phyloP scores from a whole-genome alignment of 2,329 filamentous ascomycete species.

The Nemania abortiva region DNA sequence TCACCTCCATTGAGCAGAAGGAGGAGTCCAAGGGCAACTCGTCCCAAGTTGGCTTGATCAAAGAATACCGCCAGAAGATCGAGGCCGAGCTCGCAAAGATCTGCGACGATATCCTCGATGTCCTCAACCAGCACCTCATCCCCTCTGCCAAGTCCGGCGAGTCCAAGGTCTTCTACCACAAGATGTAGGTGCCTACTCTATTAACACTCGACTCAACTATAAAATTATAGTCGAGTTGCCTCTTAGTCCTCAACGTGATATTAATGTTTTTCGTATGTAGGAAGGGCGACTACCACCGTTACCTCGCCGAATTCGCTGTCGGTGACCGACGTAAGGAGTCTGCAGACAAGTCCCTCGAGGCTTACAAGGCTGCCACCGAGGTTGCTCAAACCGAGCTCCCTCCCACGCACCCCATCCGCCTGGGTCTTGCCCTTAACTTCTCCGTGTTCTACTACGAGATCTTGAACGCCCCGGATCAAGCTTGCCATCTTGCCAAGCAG shows the following conservation, averaged over 20 bases:
- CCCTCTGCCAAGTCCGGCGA: slow-evolving; percentile 94
- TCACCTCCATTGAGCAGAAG: slow-evolving; percentile 99
- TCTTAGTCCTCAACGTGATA: slow-evolving; percentile 25
- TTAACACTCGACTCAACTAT: slow-evolving; percentile 7
- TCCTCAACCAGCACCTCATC: slow-evolving; percentile 93
- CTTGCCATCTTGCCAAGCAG: slow-evolving; percentile 97
- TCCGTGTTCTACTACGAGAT: slow-evolving; percentile 99
- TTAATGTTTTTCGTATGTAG: slow-evolving; percentile 60
- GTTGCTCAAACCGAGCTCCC: slow-evolving; percentile 90
- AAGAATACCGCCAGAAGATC: slow-evolving; percentile 99
- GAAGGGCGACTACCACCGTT: slow-evolving; percentile 99
- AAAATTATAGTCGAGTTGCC: background rate
- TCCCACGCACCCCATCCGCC: slow-evolving; percentile 92
- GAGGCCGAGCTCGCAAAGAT: slow-evolving; percentile 97
- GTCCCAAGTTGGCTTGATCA: slow-evolving; percentile 89
- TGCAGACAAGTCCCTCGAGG: slow-evolving; percentile 93
- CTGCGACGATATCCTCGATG: slow-evolving; percentile 96
- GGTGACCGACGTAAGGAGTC: slow-evolving; percentile 96
- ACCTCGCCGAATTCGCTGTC: slow-evolving; percentile 95
- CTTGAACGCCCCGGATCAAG: slow-evolving; percentile 96
- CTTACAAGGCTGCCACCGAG: slow-evolving; percentile 94
- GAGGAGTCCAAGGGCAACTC: slow-evolving; percentile 99
- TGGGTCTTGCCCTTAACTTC: slow-evolving; percentile 94
- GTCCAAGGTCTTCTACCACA: slow-evolving; percentile 99
- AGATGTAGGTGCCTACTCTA: slow-evolving; percentile 76